Conservation (phyloP, 345 rosid genomes). For the Viola odorata region DNA sequence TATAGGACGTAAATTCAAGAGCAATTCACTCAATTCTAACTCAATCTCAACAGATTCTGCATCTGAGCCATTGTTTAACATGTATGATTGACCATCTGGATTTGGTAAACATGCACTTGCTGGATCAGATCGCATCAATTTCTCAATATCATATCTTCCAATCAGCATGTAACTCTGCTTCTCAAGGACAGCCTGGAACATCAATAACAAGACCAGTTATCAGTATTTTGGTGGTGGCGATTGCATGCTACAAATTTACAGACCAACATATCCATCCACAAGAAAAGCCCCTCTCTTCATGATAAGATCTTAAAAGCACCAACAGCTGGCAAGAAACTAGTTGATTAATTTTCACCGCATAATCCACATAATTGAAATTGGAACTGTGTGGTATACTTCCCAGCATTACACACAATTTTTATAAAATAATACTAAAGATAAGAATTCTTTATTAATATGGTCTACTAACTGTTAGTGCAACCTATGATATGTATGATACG, state of each 20-base stretch:
- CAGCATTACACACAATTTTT: no score
- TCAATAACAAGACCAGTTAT: conserved; percentile 20
- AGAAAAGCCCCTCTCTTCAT: not conserved
- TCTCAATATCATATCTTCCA: conserved; percentile 97
- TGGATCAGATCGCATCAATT: conserved; percentile 80
- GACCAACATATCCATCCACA: not conserved
- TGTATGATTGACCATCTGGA: conserved; percentile 40
- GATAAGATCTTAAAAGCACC: no score
- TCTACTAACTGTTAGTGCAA: no score
- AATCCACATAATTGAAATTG: no score
- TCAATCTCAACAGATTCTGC: conserved; percentile 54
- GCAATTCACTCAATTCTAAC: conserved; percentile 59
- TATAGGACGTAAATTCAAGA: conserved; percentile 73
- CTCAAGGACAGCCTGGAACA: conserved; percentile 93
- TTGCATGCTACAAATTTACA: not conserved
- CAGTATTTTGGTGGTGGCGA: conserved; percentile 7
- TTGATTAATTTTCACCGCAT: no score
- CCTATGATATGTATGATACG: no score
- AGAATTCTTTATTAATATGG: no score
- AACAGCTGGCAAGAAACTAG: no score
- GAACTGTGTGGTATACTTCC: no score
- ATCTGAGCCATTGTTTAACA: conserved; percentile 27
- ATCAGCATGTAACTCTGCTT: conserved; percentile 97
- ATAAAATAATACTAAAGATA: no score
- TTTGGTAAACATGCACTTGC: conserved; percentile 71